A percentile compares a stretch with the other conserved stretches of the same genome.
Evolutionary conservation across 164 flowering plant genomes (phyloP).

Genomic region (Euptelea pleiosperma): DNA sequence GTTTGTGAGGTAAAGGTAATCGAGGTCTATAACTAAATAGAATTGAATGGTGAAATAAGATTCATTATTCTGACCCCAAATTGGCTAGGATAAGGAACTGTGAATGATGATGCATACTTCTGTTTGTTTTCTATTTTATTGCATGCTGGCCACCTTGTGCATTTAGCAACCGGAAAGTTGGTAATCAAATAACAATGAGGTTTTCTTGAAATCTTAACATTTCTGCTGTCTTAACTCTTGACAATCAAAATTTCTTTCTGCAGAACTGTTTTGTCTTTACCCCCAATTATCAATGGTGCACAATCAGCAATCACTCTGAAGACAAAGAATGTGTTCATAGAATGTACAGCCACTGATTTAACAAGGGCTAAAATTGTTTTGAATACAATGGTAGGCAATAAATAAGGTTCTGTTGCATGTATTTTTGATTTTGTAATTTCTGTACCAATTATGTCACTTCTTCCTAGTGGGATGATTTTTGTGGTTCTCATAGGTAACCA

Average conservation of each 20-base stretch:
- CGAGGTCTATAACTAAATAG: too few relatives aligned
- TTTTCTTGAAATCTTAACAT: too few relatives aligned
- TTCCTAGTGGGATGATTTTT: neutral
- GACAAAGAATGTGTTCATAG: constrained; percentile 92
- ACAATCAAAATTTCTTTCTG: constrained; percentile 13
- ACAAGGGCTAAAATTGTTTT: constrained; percentile 91
- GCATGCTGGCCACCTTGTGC: too few relatives aligned
- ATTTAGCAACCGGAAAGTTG: neutral
- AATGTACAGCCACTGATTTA: constrained; percentile 94
- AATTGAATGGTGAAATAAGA: too few relatives aligned
- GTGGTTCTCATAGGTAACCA: constrained; percentile 55
- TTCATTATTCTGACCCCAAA: too few relatives aligned
- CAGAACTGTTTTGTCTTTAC: constrained; percentile 93
- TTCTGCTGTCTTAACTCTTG: neutral
- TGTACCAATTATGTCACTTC: neutral
- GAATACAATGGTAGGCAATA: constrained; percentile 72
- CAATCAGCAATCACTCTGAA: constrained; percentile 83
- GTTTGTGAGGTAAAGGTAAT: too few relatives aligned
- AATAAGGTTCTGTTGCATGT: neutral
- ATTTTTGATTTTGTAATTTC: neutral
- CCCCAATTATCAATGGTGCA: constrained; percentile 94
- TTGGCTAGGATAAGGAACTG: too few relatives aligned
- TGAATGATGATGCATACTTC: too few relatives aligned
- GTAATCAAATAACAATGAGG: too few relatives aligned
- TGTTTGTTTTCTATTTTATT: too few relatives aligned